These are phyloP conservation scores for Neohortaea acidophila DNA, from an alignment of 495 filamentous ascomycete species.

Conservation along the genomic window DNA sequence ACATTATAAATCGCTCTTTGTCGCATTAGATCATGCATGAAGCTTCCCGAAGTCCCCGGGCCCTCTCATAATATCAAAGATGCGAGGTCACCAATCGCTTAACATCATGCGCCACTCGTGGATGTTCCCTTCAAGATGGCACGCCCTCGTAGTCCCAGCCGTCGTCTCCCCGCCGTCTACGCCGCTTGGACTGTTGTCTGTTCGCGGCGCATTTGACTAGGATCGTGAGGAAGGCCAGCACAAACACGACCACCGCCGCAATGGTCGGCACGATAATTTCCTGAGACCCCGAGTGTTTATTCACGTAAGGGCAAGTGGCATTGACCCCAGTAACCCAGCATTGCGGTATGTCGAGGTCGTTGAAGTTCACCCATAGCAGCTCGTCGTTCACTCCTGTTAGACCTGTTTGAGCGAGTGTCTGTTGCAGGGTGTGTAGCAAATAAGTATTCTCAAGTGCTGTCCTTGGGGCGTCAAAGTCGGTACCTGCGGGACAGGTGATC, in stretches of 20 bases:
- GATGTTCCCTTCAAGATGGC: conserved; percentile 31
- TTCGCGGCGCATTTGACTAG: conserved; percentile 52
- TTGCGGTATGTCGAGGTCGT: conserved; percentile 35
- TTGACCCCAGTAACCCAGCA: conserved; percentile 46
- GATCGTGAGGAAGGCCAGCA: conserved; percentile 42
- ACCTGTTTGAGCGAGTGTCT: conserved; percentile 15
- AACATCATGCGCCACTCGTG: no score
- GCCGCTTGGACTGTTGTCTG: conserved; percentile 34
- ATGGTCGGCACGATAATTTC: conserved; percentile 45
- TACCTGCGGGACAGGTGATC: conserved; percentile 19
- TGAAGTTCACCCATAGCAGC: conserved; percentile 42
- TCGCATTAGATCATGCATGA: no score
- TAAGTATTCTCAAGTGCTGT: conserved; percentile 49
- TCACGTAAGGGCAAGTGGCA: conserved; percentile 38
- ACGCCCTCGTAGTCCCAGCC: conserved; percentile 57
- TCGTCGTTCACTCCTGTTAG: conserved; percentile 16
- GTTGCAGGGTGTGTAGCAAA: conserved; percentile 25
- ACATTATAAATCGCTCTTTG: no score
- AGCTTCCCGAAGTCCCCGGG: no score
- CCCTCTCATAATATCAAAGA: no score
- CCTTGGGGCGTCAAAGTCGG: conserved; percentile 36
- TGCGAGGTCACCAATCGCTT: no score
- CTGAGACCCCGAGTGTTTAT: conserved; percentile 24
- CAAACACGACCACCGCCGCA: conserved; percentile 42
- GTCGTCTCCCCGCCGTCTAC: conserved; percentile 37